These are phyloP conservation scores for Tephrocybe sp. DNA, from an alignment of 768 basidiomycete genomes.

Conservation along the genomic window DNA sequence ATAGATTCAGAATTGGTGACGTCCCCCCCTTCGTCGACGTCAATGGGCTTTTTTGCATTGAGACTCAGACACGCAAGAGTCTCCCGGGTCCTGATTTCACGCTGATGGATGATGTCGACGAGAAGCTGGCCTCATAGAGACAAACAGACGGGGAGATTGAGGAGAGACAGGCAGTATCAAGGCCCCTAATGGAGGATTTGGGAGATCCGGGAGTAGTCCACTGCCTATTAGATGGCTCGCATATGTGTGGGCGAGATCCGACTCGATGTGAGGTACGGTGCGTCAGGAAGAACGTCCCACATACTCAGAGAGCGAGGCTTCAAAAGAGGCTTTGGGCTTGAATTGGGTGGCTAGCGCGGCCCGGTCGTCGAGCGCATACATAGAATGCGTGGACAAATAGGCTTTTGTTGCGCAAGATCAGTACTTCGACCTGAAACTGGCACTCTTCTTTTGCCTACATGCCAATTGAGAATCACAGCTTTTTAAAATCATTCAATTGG, in stretches of 20 bases:
- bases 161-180: background rate
- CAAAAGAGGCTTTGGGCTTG: background rate
- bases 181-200: conserved; percentile 4
- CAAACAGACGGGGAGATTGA: too few species aligned
- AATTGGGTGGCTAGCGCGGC: background rate
- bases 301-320: background rate
- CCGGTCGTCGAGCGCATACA: background rate
- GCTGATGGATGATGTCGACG: conserved; percentile 8
- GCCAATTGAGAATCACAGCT: background rate
- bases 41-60: background rate
- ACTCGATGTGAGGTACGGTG: background rate
- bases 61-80: conserved; percentile 6
- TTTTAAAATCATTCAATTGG: background rate
- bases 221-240: background rate
- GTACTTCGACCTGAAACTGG: background rate
- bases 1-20: background rate
- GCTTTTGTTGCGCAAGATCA: conserved; percentile 3
- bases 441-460: background rate
- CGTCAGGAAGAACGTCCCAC: background rate
- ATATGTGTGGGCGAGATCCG: conserved; percentile 7
- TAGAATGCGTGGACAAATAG: conserved; percentile 2
- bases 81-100: conserved; percentile 13
- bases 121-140: conserved; percentile 8
- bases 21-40: background rate
- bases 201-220: background rate